Conservation (phyloP, 2,329 filamentous ascomycete species). For the Fragosphaeria purpurea region DNA sequence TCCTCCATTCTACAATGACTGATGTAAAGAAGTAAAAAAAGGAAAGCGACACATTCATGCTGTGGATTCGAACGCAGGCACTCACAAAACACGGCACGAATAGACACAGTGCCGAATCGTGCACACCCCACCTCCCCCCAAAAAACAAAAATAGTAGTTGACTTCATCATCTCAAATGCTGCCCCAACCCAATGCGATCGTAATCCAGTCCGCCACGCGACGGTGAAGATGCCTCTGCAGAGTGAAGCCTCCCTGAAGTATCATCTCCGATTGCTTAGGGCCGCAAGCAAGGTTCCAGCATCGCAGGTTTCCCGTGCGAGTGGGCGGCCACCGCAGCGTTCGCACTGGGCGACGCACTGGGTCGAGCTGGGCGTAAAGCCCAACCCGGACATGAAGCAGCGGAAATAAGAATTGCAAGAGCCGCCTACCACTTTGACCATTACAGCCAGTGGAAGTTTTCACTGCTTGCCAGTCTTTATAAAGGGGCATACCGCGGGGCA, state of each 20-base stretch:
- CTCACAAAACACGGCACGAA: not conserved
- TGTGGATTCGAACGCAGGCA: not conserved
- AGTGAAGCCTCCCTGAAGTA: constrained; percentile 62
- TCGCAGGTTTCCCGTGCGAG: constrained; percentile 60
- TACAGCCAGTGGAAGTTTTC: constrained; percentile 9
- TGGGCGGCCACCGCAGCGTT: constrained; percentile 56
- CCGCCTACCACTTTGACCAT: constrained; percentile 16
- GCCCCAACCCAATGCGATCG: constrained; percentile 52
- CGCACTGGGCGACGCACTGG: constrained; percentile 52
- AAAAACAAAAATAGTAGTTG: constrained; percentile 26
- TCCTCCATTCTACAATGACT: not conserved
- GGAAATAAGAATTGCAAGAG: constrained; percentile 36
- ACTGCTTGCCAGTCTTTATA: constrained; percentile 1
- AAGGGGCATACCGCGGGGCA: not conserved
- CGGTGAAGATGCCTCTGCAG: constrained; percentile 62
- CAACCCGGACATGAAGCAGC: constrained; percentile 43
- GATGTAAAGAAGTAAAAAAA: not conserved
- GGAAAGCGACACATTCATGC: not conserved
- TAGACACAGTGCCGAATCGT: not conserved
- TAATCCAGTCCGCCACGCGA: constrained; percentile 61
- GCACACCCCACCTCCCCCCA: not conserved
- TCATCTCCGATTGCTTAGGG: constrained; percentile 60
- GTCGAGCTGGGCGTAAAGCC: constrained; percentile 28
- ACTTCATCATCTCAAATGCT: constrained; percentile 44
- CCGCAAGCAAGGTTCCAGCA: constrained; percentile 34